Percentiles rank a stretch among this genome's conserved stretches.
Conservation (phyloP, 768 basidiomycete genomes). For the Boletus rufocinnamomeus region DNA sequence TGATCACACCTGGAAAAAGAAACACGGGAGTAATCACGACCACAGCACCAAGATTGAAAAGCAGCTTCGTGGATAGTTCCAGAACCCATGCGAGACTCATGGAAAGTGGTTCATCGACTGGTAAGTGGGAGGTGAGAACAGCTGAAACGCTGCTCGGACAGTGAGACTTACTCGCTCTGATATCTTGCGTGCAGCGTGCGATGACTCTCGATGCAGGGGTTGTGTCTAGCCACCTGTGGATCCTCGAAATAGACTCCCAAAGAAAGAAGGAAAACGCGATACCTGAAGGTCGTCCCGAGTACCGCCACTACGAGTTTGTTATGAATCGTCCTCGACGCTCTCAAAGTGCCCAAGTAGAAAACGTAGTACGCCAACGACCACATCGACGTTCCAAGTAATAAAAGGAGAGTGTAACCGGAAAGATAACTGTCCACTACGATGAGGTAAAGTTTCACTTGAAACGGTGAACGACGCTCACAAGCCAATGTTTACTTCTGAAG, state of each 20-base stretch:
- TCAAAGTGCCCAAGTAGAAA: neutral
- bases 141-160: neutral
- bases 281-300: conserved; percentile 8
- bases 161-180: neutral
- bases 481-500: neutral
- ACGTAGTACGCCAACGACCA: neutral
- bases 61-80: conserved; percentile 1
- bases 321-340: neutral
- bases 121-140: neutral
- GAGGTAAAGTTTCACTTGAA: too few species aligned
- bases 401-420: neutral
- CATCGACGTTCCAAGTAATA: neutral
- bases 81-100: neutral
- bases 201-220: conserved; percentile 1
- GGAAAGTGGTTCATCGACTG: neutral
- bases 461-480: neutral
- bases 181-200: conserved; percentile 5
- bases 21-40: conserved; percentile 1
- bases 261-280: neutral
- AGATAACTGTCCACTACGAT: neutral
- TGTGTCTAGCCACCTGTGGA: neutral
- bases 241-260: neutral
- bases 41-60: conserved; percentile 6
- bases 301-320: neutral
- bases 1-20: neutral